Base-by-base conservation (phyloP, 768 basidiomycete genomes). In the Lentinus tigrinus region DNA sequence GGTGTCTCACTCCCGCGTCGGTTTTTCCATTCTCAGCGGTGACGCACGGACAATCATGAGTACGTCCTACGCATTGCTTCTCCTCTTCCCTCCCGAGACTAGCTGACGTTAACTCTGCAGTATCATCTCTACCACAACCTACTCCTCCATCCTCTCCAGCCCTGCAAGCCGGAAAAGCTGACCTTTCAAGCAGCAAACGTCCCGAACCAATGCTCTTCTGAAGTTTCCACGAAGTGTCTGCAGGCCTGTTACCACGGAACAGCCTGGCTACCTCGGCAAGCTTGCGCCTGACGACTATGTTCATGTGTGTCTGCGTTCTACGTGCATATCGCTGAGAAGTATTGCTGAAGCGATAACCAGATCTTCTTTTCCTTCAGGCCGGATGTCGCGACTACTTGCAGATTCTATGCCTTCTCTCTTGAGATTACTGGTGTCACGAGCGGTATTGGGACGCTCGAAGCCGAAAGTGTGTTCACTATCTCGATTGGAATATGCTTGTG, bases 221-320 rank as follows among this genome's bases (percentile, higher is more conserved):
- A 34, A 37, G 44, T 70, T 13, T 58, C 60, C 1, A 67, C 69
- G 0, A 52, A 36, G 13, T 68, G 67, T 39, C n/a, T 50, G 21
- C 17, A 37, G 34, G 49, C 28, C 8, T 57, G 72, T 44, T 69
- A 50, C 36, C 17, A 37, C 17, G 59, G 1, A 72, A 71, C 60
- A 56, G 49, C 49, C 58, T 8, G 73, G 71, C 40, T 70, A 65
- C 58, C 65, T 69, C 40, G 56, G 66, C 0, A 68, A 73, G 54
- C 68, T 59, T 28, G 70, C 72, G 6, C 67, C 69, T 52, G 64
- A 61, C 9, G 73, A 75, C 31, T 31, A 31, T 11, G 7, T 44
- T 21, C n/a, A 10, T 8, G 9, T 17, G 9, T 11, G 10, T 40
- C 9, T 37, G 16, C 36, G 19, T 40, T 6, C 14, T 40, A n/a